Conservation (phyloP, 495 filamentous ascomycete genomes). For the Talaromyces wortmannii region DNA sequence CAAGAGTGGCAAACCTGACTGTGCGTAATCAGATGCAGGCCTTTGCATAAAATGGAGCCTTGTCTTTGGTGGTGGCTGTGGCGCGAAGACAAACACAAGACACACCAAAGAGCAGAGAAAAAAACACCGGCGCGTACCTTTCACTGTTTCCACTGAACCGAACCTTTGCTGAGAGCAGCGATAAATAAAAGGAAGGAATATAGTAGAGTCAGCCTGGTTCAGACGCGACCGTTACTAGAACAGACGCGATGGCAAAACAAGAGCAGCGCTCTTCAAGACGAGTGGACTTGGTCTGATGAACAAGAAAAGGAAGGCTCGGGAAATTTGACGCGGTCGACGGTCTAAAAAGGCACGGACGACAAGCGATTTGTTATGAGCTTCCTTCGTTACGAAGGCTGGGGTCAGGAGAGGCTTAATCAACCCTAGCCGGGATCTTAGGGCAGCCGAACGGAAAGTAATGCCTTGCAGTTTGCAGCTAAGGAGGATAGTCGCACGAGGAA, state of each 20-base stretch:
- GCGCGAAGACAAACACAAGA: not conserved
- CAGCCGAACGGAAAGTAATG: constrained; percentile 26
- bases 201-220: not conserved
- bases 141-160: not conserved
- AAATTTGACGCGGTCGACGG: constrained; percentile 4
- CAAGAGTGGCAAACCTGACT: constrained; percentile 93
- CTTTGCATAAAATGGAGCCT: constrained; percentile 35
- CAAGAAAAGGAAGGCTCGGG: constrained; percentile 9
- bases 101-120: constrained; percentile 4
- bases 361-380: constrained; percentile 20
- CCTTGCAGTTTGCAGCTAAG: constrained; percentile 40
- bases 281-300: constrained; percentile 8
- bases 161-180: not conserved
- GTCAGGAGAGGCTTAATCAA: constrained; percentile 40
- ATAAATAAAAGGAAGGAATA: not conserved
- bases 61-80: constrained; percentile 12
- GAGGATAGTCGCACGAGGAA: constrained; percentile 20
- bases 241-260: constrained; percentile 14
- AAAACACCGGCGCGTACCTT: constrained; percentile 14
- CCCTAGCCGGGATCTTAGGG: constrained; percentile 38
- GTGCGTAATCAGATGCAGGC: constrained; percentile 87
- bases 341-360: constrained; percentile 16
- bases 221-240: constrained; percentile 6
- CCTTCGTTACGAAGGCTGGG: constrained; percentile 23
- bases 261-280: not conserved